A percentile compares a stretch with the other conserved stretches of the same genome.
These are phyloP conservation scores for Tuber brumale DNA, from an alignment of 495 filamentous ascomycete species.

Conservation along the genomic window DNA sequence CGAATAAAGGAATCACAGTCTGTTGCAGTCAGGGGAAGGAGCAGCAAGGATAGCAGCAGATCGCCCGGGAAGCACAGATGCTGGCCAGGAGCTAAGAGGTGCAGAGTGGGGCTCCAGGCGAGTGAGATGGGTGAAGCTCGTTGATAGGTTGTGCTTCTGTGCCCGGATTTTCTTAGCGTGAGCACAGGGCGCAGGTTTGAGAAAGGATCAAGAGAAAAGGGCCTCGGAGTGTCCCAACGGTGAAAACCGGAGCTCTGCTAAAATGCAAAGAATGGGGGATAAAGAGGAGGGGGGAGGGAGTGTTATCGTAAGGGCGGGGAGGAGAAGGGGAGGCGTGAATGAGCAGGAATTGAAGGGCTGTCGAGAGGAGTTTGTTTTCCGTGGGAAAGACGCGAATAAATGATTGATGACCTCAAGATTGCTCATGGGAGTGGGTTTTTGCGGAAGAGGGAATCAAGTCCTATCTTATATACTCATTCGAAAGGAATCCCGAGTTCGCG, in stretches of 20 bases:
- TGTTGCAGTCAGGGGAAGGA: slow-evolving; percentile 29
- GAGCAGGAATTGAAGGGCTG: background rate
- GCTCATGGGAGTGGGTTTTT: slow-evolving; percentile 7
- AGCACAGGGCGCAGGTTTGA: slow-evolving; percentile 25
- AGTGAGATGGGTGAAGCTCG: slow-evolving; percentile 23
- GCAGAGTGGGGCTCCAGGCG: slow-evolving; percentile 27
- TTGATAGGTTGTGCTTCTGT: slow-evolving; percentile 24
- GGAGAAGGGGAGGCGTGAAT: background rate
- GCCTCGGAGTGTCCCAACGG: slow-evolving; percentile 22
- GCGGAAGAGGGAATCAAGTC: slow-evolving; percentile 19
- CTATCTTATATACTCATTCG: slow-evolving; percentile 32
- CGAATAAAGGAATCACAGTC: slow-evolving; percentile 14
- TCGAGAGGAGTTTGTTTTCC: background rate
- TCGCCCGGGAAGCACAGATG: slow-evolving; percentile 39
- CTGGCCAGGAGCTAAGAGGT: slow-evolving; percentile 25
- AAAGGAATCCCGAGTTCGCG: slow-evolving; percentile 32
- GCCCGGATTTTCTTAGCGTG: background rate
- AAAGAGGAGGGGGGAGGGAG: background rate
- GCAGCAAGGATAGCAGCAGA: slow-evolving; percentile 34
- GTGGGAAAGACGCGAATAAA: slow-evolving; percentile 19
- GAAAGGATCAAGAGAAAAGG: slow-evolving; percentile 14
- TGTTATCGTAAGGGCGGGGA: background rate
- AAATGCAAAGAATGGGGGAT: background rate
- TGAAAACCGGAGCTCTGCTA: background rate
- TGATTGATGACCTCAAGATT: slow-evolving; percentile 15